These are phyloP conservation scores for Pyrenula aspistea DNA, from an alignment of 495 filamentous ascomycete species.

Conservation along the genomic window DNA sequence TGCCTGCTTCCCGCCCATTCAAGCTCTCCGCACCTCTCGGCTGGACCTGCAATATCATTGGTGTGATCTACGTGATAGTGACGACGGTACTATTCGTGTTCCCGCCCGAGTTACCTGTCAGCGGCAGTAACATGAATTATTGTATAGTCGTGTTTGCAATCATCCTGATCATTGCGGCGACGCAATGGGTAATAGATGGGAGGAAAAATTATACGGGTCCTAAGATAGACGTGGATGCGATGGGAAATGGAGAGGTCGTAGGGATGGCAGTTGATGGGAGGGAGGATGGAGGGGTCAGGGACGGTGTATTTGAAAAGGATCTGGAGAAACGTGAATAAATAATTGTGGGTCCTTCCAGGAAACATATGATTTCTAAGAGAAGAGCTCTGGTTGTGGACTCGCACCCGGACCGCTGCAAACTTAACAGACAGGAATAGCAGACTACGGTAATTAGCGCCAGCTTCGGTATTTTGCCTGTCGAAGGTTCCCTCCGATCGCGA, in stretches of 20 bases:
- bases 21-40: constrained; percentile 42
- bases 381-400: no score
- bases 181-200: constrained; percentile 66
- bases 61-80: constrained; percentile 47
- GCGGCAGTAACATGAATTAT: constrained; percentile 64
- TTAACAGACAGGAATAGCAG: no score
- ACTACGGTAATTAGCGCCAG: no score
- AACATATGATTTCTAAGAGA: no score
- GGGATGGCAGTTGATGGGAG: not conserved
- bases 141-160: constrained; percentile 60
- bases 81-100: constrained; percentile 70
- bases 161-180: constrained; percentile 47
- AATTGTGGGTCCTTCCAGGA: no score
- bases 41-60: constrained; percentile 49
- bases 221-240: constrained; percentile 32
- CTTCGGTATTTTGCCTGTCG: no score
- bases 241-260: constrained; percentile 19
- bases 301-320: no score
- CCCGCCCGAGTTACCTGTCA: constrained; percentile 54
- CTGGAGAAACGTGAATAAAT: no score
- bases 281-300: not conserved
- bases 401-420: no score
- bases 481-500: no score
- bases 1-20: constrained; percentile 49
- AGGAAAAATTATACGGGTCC: constrained; percentile 60